Evolutionary conservation across 345 rosid genomes (phyloP), one percentile per base, ranked within the genome.

Genomic region (Eucalyptus viminalis): DNA sequence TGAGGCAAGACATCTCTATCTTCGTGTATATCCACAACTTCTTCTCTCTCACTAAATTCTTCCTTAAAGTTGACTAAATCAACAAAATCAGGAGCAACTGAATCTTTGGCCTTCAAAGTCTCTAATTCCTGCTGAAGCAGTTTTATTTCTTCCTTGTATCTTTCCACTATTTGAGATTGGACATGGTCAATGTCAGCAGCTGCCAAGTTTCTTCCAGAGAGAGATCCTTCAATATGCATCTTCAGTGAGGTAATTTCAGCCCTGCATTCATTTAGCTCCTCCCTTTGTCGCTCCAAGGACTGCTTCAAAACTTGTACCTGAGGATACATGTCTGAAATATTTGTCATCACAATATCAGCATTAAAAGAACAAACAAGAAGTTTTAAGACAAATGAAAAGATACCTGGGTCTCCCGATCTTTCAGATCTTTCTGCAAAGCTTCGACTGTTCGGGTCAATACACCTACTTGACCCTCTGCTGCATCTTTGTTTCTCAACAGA

Each of bases 181-280:
- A 89, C 92, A 91, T 88, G 90, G 88, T 92, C 93, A 58, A 91
- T 91, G 92, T 95, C 95, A 92, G 81, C 91, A 86, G 91, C 90
- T 86, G 92, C 91, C 76, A 89, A 50, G 92, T 90, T 93, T 91
- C 88, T 93, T 69, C 91, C 94, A 89, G 95, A 93, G 91, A 90
- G 94, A 91, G 92, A 95, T 91, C 98, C 97, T 92, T 96, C 99
- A 31, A 97, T 94, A 87, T 95, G 97, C 99, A 97, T 95, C 94
- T 97, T 97, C 89, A 97, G 94, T 92, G 98, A 91, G 86, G 99
- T 96, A 87, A 97, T 96, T 94, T 97, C 99, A 90, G 97, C 96
- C 90, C 97, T 95, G 93, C 97, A 96, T 88, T 95, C 98, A 93
- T 95, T 97, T 89, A 97, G 96, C 90, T 95, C 96, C 92, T 92